A percentile compares a stretch with the other conserved stretches of the same genome.
These are phyloP conservation scores for Aspergillus piperis DNA, from an alignment of 2,329 filamentous ascomycete species.

Conservation along the genomic window DNA sequence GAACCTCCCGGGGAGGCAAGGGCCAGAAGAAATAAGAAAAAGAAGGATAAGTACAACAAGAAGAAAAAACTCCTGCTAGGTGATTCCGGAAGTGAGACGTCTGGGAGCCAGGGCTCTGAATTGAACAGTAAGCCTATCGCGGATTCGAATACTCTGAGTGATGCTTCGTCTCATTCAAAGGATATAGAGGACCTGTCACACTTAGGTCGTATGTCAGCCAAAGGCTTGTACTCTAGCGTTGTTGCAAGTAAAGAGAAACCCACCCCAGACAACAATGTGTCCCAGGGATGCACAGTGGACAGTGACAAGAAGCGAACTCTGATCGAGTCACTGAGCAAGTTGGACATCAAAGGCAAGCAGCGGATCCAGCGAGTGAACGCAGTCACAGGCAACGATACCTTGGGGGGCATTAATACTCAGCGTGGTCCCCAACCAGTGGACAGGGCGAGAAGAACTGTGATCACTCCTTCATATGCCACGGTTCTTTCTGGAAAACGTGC, in stretches of 20 bases:
- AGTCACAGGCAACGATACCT: neutral
- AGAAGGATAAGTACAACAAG: constrained; percentile 9
- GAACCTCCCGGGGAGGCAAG: constrained; percentile 8
- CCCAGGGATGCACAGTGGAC: neutral
- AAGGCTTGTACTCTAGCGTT: neutral
- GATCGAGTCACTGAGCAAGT: neutral
- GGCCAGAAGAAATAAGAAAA: constrained; percentile 18
- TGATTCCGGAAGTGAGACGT: neutral
- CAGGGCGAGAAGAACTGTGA: neutral
- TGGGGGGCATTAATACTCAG: neutral
- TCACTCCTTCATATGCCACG: neutral
- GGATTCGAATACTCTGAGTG: neutral
- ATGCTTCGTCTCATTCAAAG: neutral
- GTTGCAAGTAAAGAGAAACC: neutral
- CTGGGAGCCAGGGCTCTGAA: neutral
- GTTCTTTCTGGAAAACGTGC: neutral
- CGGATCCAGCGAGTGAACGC: neutral
- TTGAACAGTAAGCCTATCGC: neutral
- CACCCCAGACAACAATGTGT: neutral
- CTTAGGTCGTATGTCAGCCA: neutral
- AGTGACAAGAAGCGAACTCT: neutral
- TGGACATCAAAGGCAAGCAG: constrained; percentile 1
- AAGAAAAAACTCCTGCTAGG: neutral
- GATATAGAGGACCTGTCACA: neutral
- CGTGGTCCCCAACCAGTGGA: neutral